Conservation (phyloP, 1,139 yeast species). For the Eremothecium cymbalariae region DNA sequence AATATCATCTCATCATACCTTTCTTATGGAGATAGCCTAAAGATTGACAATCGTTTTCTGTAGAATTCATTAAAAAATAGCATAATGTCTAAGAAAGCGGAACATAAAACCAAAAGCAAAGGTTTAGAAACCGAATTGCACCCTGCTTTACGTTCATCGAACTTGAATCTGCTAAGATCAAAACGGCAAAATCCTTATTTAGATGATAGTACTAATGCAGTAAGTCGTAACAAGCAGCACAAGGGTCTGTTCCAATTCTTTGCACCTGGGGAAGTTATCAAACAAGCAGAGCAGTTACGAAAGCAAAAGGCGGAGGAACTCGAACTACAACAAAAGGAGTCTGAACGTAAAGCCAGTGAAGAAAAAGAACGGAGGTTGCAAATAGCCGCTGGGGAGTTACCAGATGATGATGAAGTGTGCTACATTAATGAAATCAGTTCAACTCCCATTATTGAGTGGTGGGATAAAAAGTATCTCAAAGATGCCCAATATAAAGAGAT, state of each 20-base stretch:
- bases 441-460: slow-evolving; percentile 26
- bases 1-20: no score
- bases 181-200: slow-evolving; percentile 28
- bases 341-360: slow-evolving; percentile 8
- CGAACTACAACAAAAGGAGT: slow-evolving; percentile 10
- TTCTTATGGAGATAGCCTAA: no score
- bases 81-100: no score
- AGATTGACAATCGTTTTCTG: no score
- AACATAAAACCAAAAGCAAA: no score
- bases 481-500: slow-evolving; percentile 9
- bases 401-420: slow-evolving; percentile 24
- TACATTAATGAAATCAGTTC: slow-evolving; percentile 12
- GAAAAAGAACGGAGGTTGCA: slow-evolving; percentile 9
- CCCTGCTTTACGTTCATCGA: slow-evolving; percentile 25
- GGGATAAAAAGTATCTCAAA: slow-evolving; percentile 27
- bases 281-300: slow-evolving; percentile 15
- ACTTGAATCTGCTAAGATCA: slow-evolving; percentile 23
- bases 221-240: slow-evolving; percentile 12
- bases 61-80: no score
- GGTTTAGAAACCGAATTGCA: slow-evolving; percentile 29
- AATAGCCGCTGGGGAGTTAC: slow-evolving; percentile 23
- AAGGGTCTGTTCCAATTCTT: slow-evolving; percentile 18
- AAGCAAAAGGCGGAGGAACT: slow-evolving; percentile 5
- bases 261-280: slow-evolving; percentile 22
- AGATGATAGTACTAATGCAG: slow-evolving; percentile 8